These are phyloP conservation scores for Heliosperma pusillum DNA, from an alignment of 148 eudicot species.

Conservation along the genomic window DNA sequence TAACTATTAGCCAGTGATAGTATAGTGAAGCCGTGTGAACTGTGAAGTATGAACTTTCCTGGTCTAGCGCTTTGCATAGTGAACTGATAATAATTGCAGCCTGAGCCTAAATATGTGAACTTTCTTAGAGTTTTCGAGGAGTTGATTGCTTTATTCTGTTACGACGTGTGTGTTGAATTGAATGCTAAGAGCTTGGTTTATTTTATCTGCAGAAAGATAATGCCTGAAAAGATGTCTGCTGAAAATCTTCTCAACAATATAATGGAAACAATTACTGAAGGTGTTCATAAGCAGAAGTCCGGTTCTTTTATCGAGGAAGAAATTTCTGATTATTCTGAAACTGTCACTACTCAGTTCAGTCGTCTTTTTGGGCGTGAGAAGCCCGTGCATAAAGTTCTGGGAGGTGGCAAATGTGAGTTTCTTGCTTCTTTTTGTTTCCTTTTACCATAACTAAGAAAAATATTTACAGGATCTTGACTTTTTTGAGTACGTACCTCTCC, in stretches of 20 bases:
- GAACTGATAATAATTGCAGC: not conserved
- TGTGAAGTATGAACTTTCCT: not conserved
- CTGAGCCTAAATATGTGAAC: not conserved
- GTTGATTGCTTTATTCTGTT: not conserved
- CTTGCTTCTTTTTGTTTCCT: not conserved
- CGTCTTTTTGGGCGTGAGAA: constrained; percentile 83
- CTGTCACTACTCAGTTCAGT: constrained; percentile 55
- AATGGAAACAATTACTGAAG: constrained; percentile 54
- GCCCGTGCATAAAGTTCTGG: constrained; percentile 73
- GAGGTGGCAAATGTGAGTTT: constrained; percentile 80
- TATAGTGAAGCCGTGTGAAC: not conserved
- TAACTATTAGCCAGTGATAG: not conserved
- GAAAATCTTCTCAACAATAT: constrained; percentile 73
- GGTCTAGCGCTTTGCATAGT: not conserved
- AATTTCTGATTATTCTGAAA: constrained; percentile 31
- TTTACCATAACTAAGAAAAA: no score
- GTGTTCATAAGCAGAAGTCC: constrained; percentile 46
- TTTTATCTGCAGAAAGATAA: constrained; percentile 25
- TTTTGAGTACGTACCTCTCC: no score
- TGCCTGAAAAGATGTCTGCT: constrained; percentile 73
- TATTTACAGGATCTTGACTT: no score
- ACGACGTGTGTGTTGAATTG: not conserved
- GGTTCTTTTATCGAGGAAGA: constrained; percentile 45
- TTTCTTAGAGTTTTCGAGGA: not conserved
- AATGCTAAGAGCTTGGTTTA: constrained; percentile 2